Percentiles rank a stretch among this genome's conserved stretches.
Evolutionary conservation across 31 red algal genomes (phyloP).

Genomic region (Asparagopsis taxiformis): DNA sequence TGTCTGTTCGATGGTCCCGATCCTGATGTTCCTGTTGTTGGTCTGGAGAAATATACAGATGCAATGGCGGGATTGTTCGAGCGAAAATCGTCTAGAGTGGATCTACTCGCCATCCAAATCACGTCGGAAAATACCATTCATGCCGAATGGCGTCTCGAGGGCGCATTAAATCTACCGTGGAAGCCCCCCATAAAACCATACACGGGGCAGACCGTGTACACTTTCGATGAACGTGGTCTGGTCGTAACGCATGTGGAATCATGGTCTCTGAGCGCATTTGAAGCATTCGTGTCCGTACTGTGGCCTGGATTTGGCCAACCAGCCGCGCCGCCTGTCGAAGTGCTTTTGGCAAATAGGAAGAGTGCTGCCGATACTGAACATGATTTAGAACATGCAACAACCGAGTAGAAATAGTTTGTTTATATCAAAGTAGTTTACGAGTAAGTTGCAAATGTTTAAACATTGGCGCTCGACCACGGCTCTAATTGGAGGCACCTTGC

Average conservation of each 20-base stretch:
- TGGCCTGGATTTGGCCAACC: slow-evolving; percentile 47
- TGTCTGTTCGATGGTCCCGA: slow-evolving; percentile 70
- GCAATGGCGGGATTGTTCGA: slow-evolving; percentile 54
- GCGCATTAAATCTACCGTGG: slow-evolving; percentile 61
- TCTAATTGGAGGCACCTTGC: slow-evolving; percentile 25
- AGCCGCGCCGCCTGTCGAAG: slow-evolving; percentile 22
- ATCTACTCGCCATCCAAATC: slow-evolving; percentile 41
- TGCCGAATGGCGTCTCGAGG: slow-evolving; percentile 66
- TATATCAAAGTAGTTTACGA: too few species aligned
- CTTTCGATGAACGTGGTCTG: slow-evolving; percentile 41
- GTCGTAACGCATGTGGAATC: slow-evolving; percentile 49
- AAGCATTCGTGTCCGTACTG: slow-evolving; percentile 53
- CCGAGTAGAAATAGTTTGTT: too few species aligned
- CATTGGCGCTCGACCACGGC: too few species aligned
- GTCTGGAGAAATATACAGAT: slow-evolving; percentile 40
- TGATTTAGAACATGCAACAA: too few species aligned
- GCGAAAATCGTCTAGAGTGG: slow-evolving; percentile 20
- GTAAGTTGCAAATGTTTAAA: too few species aligned
- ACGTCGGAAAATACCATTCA: background rate
- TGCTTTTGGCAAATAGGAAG: slow-evolving; percentile 10
- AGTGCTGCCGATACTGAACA: too few species aligned
- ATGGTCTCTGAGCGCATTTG: slow-evolving; percentile 53
- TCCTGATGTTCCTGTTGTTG: slow-evolving; percentile 50
- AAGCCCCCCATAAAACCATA: slow-evolving; percentile 59
- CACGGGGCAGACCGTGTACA: slow-evolving; percentile 37